Evolutionary conservation across 2,329 filamentous ascomycete genomes (phyloP), one percentile per base, ranked within the genome.

Genomic region (Setomelanomma holmii): DNA sequence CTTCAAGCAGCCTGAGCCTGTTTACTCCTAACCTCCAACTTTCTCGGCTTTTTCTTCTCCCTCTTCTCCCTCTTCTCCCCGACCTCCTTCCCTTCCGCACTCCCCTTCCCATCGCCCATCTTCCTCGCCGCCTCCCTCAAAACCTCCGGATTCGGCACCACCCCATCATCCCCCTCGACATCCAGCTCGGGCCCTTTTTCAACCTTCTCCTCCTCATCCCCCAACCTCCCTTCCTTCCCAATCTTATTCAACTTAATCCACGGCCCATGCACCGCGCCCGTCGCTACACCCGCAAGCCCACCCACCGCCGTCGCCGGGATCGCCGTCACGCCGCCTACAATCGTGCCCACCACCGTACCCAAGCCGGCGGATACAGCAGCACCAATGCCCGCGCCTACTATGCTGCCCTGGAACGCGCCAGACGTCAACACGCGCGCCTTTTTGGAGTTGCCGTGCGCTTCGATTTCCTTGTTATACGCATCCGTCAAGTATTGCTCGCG

Each of bases 301-400:
- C 76, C 76, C 4, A 79, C 55, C 12, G 67, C 73, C 34, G 75
- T 75, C 10, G 71, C 71, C 3, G 76, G 76, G 46, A 78, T 67
- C 5, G 73, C 69, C 17, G 72, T 71, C n/a, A 78, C 66, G 0
- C 65, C 68, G 2, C 75, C 76, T 0, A 76, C 73, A 12, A 78
- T 36, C 11, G 75, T 76, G 0, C 76, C 77, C 0, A 79, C 74
- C 0, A 77, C 69, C 0, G 75, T 75, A 0, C 77, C 77, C 16
- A 79, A 49, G 0, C 77, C 77, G 17, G 75, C 65, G 1, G 72
- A 72, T 2, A 77, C 73, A 6, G 74, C 76, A 14, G 69, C 72
- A 0, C 77, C 76, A 17, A 79, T 78, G 0, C 77, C 77, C 0
- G 72, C 76, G 1, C 77, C 77, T 5, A 74, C 77, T 11, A 71